Evolutionary conservation across 1,139 yeast species (phyloP), one percentile per base, ranked within the genome.

Genomic region (Pneumocystis jirovecii): DNA sequence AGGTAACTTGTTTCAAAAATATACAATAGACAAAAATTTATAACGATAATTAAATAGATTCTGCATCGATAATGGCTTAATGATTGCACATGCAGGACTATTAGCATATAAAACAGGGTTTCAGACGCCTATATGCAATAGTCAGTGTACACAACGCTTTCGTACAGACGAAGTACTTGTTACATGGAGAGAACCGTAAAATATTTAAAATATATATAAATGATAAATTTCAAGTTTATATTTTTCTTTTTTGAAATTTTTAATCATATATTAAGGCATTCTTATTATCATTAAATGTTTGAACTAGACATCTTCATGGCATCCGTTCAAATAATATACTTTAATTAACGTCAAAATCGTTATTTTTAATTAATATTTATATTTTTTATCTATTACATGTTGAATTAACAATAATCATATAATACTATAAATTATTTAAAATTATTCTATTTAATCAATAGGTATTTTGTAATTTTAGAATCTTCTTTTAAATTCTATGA

Each of bases 41-140:
- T 64, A 19, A 42, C 29, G 10, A 57, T 17, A 21, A 62, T 25
- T n/a, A 1, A 39, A 19, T 42, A 66, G 70, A 68, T 93, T 93
- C 74, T 93, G 97, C 76, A 93, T 93, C 64, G 98, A 93, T 74
- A 93, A 93, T 73, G 97, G 98, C 12, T 93, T 93, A 63, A 93
- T 93, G 99, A 93, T 93, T 73, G 98, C 98, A 0, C 99, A 93
- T 74, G 97, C 98, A 0, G 99, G 99, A 0, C 78, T 93, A 64
- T 76, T 93, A 69, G 89, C 88, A 65, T 90, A 85, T 73, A 80
- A 97, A 72, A 88, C 86, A 80, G 97, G 97, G 0, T 85, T 83
- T 68, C 72, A 73, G 12, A 83, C 83, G 0, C 80, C 78, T 60
- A 72, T 91, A 64, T 75, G 79, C 62, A 83, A 89, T 67, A 87